Percentiles rank a stretch among this genome's conserved stretches.
phyloP scores from a whole-genome alignment of 1,284 basidiomycete genomes.

The Ustilago bromivora region DNA sequence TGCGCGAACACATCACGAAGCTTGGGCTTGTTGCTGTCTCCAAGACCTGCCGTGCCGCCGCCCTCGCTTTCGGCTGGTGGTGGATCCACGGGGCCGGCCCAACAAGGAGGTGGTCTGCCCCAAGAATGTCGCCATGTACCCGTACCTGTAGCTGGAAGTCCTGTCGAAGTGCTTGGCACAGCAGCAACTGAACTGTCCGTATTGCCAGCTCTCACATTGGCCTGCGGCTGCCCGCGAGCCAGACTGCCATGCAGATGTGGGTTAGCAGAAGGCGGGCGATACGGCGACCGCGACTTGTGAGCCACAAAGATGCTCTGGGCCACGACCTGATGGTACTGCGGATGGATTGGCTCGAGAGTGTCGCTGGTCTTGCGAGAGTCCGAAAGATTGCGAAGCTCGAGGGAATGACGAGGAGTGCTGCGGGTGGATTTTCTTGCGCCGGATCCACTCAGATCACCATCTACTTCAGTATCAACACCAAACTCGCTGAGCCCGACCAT shows the following conservation, averaged over 20 bases:
- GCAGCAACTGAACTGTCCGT: neutral
- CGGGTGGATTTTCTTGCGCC: conserved; percentile 24
- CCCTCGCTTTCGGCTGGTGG: conserved; percentile 14
- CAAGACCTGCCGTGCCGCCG: neutral
- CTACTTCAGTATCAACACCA: conserved; percentile 16
- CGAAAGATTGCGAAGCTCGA: conserved; percentile 29
- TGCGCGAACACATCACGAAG: conserved; percentile 64
- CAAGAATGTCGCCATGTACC: conserved; percentile 61
- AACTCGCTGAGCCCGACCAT: conserved; percentile 31
- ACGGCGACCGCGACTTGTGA: conserved; percentile 59
- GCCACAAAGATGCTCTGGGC: conserved; percentile 61
- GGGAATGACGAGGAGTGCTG: conserved; percentile 48
- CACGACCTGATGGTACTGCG: conserved; percentile 25
- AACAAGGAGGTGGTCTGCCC: conserved; percentile 64
- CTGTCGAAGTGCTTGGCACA: conserved; percentile 11
- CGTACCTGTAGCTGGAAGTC: conserved; percentile 39
- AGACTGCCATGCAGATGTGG: conserved; percentile 45
- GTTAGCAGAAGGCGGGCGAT: conserved; percentile 63
- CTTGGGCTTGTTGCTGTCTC: conserved; percentile 21
- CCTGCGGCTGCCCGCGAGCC: conserved; percentile 17
- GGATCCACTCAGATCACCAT: conserved; percentile 13
- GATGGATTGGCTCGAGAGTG: conserved; percentile 5
- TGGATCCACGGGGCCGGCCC: conserved; percentile 61
- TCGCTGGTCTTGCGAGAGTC: conserved; percentile 23
- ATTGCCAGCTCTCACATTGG: neutral